Percentiles rank a stretch among this genome's conserved stretches.
Evolutionary conservation across 305 asterid species (phyloP).

Genomic region (Fraxinus sp.): DNA sequence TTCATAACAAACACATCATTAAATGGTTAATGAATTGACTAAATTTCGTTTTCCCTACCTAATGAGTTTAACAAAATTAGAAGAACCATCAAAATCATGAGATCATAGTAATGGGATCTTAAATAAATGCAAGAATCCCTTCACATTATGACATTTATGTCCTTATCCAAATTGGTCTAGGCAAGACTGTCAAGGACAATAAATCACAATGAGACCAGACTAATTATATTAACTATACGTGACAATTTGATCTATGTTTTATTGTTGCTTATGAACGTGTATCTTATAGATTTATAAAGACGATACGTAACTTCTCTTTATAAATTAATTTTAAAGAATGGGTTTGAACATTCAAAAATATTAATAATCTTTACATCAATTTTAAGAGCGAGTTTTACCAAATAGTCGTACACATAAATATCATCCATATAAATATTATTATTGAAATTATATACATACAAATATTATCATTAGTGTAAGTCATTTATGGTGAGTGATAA

Average conservation of each 20-base stretch:
- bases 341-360: neutral
- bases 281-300: neutral
- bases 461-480: neutral
- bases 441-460: neutral
- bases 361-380: neutral
- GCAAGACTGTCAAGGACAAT: neutral
- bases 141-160: neutral
- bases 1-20: neutral
- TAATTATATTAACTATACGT: neutral
- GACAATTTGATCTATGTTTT: neutral
- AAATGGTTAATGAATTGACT: neutral
- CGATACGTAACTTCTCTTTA: neutral
- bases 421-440: neutral
- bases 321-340: neutral
- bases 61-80: neutral
- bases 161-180: neutral
- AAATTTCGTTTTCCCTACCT: neutral
- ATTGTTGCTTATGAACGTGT: neutral
- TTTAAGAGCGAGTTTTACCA: neutral
- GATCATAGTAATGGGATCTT: neutral
- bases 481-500: slow-evolving; percentile 30
- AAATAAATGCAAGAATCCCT: neutral
- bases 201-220: neutral
- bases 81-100: neutral
- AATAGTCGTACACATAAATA: neutral